Base-by-base conservation (phyloP, 345 rosid species). In the Syzygium aromaticum region DNA sequence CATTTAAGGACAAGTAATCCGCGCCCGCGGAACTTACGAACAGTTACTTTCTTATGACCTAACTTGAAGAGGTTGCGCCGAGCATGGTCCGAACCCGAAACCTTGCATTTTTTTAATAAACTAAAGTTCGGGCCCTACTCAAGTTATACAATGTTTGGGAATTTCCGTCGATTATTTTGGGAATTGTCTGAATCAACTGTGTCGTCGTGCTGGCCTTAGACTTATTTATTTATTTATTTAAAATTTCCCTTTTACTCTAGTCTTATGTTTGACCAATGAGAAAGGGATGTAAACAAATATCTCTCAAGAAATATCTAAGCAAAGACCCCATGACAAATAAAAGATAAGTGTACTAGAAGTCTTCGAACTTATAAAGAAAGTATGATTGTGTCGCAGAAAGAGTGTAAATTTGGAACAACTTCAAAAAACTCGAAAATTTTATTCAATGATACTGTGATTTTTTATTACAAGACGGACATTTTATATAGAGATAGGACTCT, bases 21-120 rank as follows among this genome's bases (percentile, higher is more conserved):
- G 30, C 11, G 30, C 64, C 0, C 30, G 30, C 11, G 64, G 0
- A 59, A 59, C 64, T 27, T 11, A 0, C 0, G 1, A 27, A 11
- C 27, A 0, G 27, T 59, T 59, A 59, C 64, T 59, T 59, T 59
- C 64, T 59, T 59, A 59, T 59, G 64, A 59, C 28, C 64, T 27
- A 59, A 6, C 64, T 0, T 0, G 28, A 59, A 25, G 30, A 59
- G 12, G 14, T 11, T 59, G 64, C 30, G 27, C 64, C 15, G 1
- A 59, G 1, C 11, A 59, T 59, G 64, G 64, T 25, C 1, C 7
- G 28, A 59, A 27, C 64, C 30, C 7, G 64, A 59, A n/a, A 5
- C 64, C 64, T 27, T 27, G 64, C 7, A 57, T 10, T 25, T 25
- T 52, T 57, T 59, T 11, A 3, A 59, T 59, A 5, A 25, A 6